Base-by-base conservation (phyloP, 345 rosid genomes). In the Euphorbia lathyris region DNA sequence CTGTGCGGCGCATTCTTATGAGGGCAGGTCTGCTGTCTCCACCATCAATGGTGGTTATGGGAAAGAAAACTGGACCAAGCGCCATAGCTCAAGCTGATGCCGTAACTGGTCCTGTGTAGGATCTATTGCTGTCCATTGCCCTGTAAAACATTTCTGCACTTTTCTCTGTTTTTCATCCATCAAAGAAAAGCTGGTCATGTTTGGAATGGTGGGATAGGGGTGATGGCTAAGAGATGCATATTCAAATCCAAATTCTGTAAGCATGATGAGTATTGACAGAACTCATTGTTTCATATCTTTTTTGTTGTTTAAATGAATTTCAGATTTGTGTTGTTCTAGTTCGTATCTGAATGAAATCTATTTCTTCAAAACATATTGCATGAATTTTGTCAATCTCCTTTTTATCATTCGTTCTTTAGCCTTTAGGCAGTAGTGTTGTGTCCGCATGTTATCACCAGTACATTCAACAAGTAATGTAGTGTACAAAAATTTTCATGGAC, bases 1-100 rank as follows among this genome's bases (percentile, higher is more conserved):
- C 94, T 0, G 92, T 90, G 69, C 90, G 90, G 55, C 87, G 80
- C 57, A 83, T 90, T 61, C 90, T 92, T 23, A 86, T 90, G 79
- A 84, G 92, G 72, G 88, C 99, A 19, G 96, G 98, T 52, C 14
- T 95, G 65, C 86, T 95, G 19, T 96, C 99, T 3, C 97, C 98
- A 23, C 96, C 96, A 7, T 94, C 97, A 26, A 85, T 89, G 97
- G 80, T 87, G 48, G 94, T 83, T 43, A 90, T 92, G 98, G 94
- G 88, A 68, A 87, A 84, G 66, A 92, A 95, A 80, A 92, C 93
- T 17, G 96, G 84, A 47, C 83, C 81, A 3, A 72, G 84, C 9
- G 94, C 87, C 69, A 84, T 68, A 0, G 87, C 90, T 32, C 89
- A 84, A 0, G 81, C 90, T 52, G 89, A 91, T 74, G 89, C 96